A percentile compares a stretch with the other conserved stretches of the same genome.
phyloP scores from a whole-genome alignment of 139 green algal species.

The Cymbomonas tetramitiformis region DNA sequence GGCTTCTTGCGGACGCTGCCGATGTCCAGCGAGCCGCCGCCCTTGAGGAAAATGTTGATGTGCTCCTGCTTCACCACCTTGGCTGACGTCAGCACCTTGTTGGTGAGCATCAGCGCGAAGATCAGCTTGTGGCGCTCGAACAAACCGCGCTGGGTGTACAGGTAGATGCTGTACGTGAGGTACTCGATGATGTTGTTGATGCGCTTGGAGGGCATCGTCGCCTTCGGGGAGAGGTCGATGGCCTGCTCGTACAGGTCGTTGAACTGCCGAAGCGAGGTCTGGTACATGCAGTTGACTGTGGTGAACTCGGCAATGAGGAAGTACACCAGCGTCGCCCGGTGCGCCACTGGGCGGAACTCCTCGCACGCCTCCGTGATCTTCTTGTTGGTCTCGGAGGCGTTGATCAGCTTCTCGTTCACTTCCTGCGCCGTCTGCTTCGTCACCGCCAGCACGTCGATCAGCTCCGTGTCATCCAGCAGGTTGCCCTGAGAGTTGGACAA shows the following conservation, averaged over 20 bases:
- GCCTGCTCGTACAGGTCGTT: slow-evolving; percentile 46
- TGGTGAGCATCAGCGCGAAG: slow-evolving; percentile 83
- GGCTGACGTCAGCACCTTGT: slow-evolving; percentile 53
- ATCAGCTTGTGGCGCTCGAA: slow-evolving; percentile 92
- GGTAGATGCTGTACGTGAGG: slow-evolving; percentile 79
- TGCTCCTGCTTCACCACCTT: slow-evolving; percentile 39
- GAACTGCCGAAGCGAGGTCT: slow-evolving; percentile 71
- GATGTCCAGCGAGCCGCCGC: slow-evolving; percentile 68
- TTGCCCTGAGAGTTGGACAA: slow-evolving; percentile 69
- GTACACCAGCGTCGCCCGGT: slow-evolving; percentile 77
- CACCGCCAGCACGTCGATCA: slow-evolving; percentile 79
- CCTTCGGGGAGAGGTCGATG: slow-evolving; percentile 69
- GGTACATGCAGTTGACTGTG: slow-evolving; percentile 90
- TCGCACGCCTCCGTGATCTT: slow-evolving; percentile 87
- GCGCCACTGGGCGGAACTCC: slow-evolving; percentile 79
- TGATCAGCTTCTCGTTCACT: slow-evolving; percentile 69
- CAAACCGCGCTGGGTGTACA: slow-evolving; percentile 80
- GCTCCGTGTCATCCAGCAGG: slow-evolving; percentile 86
- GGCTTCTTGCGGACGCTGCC: slow-evolving; percentile 62
- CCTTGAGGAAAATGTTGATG: slow-evolving; percentile 75
- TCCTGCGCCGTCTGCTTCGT: slow-evolving; percentile 82
- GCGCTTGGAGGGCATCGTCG: slow-evolving; percentile 74
- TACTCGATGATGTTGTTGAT: slow-evolving; percentile 83
- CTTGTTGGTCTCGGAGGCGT: slow-evolving; percentile 73
- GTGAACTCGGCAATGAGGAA: slow-evolving; percentile 85